Base-by-base conservation (phyloP, 1,284 basidiomycete species). In the Cutaneotrichosporon sp. region DNA sequence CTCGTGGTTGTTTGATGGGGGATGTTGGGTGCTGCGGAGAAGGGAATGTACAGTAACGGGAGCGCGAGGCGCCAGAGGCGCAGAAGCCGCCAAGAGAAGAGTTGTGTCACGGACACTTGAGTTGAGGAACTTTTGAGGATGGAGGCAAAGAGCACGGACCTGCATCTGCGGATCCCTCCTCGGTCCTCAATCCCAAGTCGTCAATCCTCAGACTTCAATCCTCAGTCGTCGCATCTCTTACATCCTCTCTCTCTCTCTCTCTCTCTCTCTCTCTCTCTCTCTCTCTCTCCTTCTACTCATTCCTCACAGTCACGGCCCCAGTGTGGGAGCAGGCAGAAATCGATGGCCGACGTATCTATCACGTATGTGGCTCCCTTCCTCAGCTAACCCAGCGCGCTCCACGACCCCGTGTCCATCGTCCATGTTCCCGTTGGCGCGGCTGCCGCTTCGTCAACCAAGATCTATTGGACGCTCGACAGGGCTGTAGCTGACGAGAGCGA, bases 401-500 rank as follows among this genome's bases (percentile, higher is more conserved):
- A 65, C 36, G 73, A 75, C 47, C 70, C 75, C 13, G 65, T 78
- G 18, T 67, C 73, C 36, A 72, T 78, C 52, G 73, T 78, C 22
- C 76, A 79, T 62, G 73, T 77, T 56, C 78, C 76, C 9, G 60
- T 76, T 30, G 49, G 63, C 2, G 66, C 63, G 13, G 66, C 70
- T 13, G 60, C 65, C 8, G 26, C 18, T 5, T 68, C 70, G 53
- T 56, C 71, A 8, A 73, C 72, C n/a, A 65, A 70, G 56, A 62
- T 79, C 36, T 77, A 75, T 65, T 77, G 77, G 75, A 76, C 76
- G 18, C 65, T 79, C 56, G 72, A 74, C 56, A 56, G 67, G 8
- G 75, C 74, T 5, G 26, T 46, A 16, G 61, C 38, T 7, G 64
- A 69, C 21, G 72, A 71, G 10, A 52, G 61, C 11, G 76, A 76